Conservation (phyloP, 257 asterid species). For the Penstemon barbatus region DNA sequence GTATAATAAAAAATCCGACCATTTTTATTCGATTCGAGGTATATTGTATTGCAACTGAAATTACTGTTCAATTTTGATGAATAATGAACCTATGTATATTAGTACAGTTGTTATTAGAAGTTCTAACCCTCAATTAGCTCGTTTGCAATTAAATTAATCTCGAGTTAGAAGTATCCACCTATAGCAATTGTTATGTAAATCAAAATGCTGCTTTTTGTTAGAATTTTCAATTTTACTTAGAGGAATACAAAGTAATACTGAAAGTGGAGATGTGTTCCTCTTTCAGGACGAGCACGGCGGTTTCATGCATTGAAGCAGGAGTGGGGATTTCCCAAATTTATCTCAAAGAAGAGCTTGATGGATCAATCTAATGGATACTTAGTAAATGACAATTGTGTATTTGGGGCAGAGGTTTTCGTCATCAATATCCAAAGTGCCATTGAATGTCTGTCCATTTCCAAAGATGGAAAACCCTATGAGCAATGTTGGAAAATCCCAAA, state of each 20-base stretch:
- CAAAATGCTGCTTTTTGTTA: no score
- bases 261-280: no score
- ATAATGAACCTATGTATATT: no score
- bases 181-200: no score
- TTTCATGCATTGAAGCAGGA: conserved; percentile 16
- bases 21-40: conserved; percentile 10
- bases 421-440: background rate
- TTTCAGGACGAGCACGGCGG: conserved; percentile 1
- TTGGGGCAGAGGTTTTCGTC: conserved; percentile 21
- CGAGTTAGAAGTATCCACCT: no score
- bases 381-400: conserved; percentile 20
- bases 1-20: conserved; percentile 5
- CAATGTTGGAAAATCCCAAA: background rate
- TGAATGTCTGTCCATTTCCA: conserved; percentile 5
- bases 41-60: background rate
- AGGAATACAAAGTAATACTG: no score
- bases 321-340: conserved; percentile 27
- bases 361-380: conserved; percentile 27
- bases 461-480: background rate
- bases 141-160: no score
- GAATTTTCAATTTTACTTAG: no score
- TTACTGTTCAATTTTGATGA: background rate
- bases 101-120: no score
- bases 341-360: conserved; percentile 4
- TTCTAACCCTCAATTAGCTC: no score